Evolutionary conservation across 2,329 filamentous ascomycete species (phyloP).

Genomic region (Claviceps citrina): DNA sequence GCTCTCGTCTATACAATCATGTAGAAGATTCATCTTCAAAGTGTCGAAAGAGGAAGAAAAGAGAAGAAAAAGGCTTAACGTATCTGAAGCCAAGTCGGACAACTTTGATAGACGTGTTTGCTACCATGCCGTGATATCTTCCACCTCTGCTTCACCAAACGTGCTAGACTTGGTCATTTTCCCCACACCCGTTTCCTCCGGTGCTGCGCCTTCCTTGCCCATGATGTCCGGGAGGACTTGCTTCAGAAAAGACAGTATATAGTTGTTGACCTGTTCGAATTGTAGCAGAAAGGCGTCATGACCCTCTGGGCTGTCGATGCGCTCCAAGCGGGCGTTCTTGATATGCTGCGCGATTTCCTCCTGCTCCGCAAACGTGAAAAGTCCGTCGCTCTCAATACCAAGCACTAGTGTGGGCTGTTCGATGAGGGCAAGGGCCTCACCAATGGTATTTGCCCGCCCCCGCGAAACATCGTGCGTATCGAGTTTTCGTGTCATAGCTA

Average conservation of each 20-base stretch:
- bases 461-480: conserved; percentile 93
- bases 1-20: not conserved
- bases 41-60: not conserved
- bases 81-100: no score
- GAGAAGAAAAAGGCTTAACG: not conserved
- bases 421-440: conserved; percentile 64
- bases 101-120: not conserved
- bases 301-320: conserved; percentile 85
- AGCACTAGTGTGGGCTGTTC: conserved; percentile 81
- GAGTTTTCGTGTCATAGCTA: conserved; percentile 92
- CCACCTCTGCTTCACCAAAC: conserved; percentile 90
- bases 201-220: conserved; percentile 39
- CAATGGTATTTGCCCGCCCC: conserved; percentile 50
- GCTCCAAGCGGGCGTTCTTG: conserved; percentile 59
- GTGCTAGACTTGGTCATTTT: conserved; percentile 71
- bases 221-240: conserved; percentile 82
- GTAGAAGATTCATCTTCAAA: not conserved
- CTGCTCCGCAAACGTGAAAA: conserved; percentile 96
- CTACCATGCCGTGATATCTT: conserved; percentile 91
- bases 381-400: conserved; percentile 86
- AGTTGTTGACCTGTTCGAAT: conserved; percentile 89
- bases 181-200: conserved; percentile 37
- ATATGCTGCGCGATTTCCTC: conserved; percentile 77
- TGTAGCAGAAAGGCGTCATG: conserved; percentile 94
- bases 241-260: conserved; percentile 70